These are phyloP conservation scores for Pseudevernia furfuracea DNA, from an alignment of 495 filamentous ascomycete species.

Conservation along the genomic window DNA sequence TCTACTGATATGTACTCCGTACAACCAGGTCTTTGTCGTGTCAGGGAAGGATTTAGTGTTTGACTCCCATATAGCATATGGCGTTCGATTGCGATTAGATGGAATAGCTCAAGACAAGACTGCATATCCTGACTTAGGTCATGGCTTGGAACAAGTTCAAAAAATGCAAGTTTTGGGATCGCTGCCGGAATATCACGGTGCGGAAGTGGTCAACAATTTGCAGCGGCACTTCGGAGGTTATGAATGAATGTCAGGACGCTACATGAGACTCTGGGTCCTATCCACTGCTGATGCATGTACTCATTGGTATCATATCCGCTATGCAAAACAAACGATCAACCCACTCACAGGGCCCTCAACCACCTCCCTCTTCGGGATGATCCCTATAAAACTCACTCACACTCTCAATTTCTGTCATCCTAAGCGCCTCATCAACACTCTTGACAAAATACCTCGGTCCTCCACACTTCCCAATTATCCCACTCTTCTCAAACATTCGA, in stretches of 20 bases:
- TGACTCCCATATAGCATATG: too few relatives aligned
- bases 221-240: background rate
- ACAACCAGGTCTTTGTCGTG: too few relatives aligned
- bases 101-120: too few relatives aligned
- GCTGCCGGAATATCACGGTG: background rate
- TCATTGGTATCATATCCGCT: constrained; percentile 3
- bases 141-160: background rate
- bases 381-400: constrained; percentile 25
- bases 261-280: background rate
- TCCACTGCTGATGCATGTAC: background rate
- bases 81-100: too few relatives aligned
- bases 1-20: too few relatives aligned
- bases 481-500: constrained; percentile 64
- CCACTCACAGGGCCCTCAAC: constrained; percentile 1
- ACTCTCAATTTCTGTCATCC: constrained; percentile 61
- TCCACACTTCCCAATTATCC: constrained; percentile 74
- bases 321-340: background rate
- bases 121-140: too few relatives aligned
- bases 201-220: background rate
- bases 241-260: background rate
- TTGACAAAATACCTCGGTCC: constrained; percentile 69
- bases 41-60: too few relatives aligned
- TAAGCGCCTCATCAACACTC: constrained; percentile 75
- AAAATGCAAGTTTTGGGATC: background rate
- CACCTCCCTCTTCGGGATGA: constrained; percentile 11